Evolutionary conservation across 257 asterid genomes (phyloP).

Genomic region (Echites panduratus): DNA sequence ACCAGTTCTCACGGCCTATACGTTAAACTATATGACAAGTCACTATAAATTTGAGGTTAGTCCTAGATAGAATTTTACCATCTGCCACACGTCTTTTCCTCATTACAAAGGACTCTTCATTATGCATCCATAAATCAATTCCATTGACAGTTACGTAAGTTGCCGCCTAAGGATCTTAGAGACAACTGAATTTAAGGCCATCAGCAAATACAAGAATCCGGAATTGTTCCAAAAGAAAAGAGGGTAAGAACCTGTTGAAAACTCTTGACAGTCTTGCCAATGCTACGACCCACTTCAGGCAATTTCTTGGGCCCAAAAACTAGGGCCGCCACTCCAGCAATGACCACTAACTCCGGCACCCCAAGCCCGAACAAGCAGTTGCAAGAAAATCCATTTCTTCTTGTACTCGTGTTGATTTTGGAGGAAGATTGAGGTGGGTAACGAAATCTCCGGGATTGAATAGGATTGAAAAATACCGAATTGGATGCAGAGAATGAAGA

Average conservation of each 20-base stretch:
- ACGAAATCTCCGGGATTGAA: background rate
- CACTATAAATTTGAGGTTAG: background rate
- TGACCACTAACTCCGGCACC: slow-evolving; percentile 83
- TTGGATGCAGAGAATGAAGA: slow-evolving; percentile 3
- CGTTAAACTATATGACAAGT: background rate
- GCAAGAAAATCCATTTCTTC: slow-evolving; percentile 46
- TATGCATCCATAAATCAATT: background rate
- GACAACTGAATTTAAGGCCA: background rate
- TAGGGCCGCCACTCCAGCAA: slow-evolving; percentile 75
- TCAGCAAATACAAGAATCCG: background rate
- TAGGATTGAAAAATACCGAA: background rate
- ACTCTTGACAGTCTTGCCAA: slow-evolving; percentile 91
- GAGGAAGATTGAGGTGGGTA: background rate
- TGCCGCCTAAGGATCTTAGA: background rate
- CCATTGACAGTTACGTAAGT: background rate
- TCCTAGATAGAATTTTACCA: background rate
- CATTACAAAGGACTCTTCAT: background rate
- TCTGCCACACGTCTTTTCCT: background rate
- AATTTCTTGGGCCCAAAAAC: slow-evolving; percentile 79
- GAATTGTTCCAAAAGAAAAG: background rate
- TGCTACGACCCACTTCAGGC: slow-evolving; percentile 79
- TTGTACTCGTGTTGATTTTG: background rate
- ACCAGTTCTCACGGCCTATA: background rate
- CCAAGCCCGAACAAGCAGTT: slow-evolving; percentile 82
- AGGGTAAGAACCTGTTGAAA: slow-evolving; percentile 62